A percentile compares a stretch with the other conserved stretches of the same genome.
Conservation (phyloP, 2,329 filamentous ascomycete species). For the Neoarthrinium moseri region DNA sequence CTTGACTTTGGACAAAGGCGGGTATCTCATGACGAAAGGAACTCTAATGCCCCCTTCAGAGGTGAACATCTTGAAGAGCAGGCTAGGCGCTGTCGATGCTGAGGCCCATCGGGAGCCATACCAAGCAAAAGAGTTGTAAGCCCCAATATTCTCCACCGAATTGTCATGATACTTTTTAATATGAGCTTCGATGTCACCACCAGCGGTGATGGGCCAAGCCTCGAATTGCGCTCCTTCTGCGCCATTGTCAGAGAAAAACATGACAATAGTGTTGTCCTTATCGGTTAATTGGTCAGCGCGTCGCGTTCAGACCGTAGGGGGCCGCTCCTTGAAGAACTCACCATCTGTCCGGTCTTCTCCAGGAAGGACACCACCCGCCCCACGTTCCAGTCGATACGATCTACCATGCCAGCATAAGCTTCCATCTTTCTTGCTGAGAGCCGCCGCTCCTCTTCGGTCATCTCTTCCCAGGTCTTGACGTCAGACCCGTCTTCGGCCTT, state of each 20-base stretch:
- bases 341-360: conserved; percentile 42
- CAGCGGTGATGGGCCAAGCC: conserved; percentile 17
- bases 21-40: not conserved
- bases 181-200: conserved; percentile 14
- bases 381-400: conserved; percentile 51
- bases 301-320: too few species aligned
- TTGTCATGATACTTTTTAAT: conserved; percentile 56
- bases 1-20: not conserved
- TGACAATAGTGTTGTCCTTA: conserved; percentile 51
- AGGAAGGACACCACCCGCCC: conserved; percentile 52
- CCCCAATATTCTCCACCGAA: conserved; percentile 52
- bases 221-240: conserved; percentile 26
- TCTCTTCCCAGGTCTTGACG: not conserved
- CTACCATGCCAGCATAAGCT: conserved; percentile 57
- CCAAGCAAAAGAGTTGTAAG: conserved; percentile 54
- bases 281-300: too few species aligned
- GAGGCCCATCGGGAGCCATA: conserved; percentile 28
- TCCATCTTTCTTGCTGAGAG: conserved; percentile 34
- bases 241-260: conserved; percentile 54
- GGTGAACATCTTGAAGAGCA: not conserved
- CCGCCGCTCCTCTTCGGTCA: conserved; percentile 2
- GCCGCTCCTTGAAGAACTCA: too few species aligned
- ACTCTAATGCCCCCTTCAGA: not conserved
- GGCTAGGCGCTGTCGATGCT: not conserved
- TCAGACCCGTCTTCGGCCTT: not conserved